Percentiles rank a stretch among this genome's conserved stretches.
Conservation (phyloP, 2,329 filamentous ascomycete genomes). For the Xylariaceae sp. region DNA sequence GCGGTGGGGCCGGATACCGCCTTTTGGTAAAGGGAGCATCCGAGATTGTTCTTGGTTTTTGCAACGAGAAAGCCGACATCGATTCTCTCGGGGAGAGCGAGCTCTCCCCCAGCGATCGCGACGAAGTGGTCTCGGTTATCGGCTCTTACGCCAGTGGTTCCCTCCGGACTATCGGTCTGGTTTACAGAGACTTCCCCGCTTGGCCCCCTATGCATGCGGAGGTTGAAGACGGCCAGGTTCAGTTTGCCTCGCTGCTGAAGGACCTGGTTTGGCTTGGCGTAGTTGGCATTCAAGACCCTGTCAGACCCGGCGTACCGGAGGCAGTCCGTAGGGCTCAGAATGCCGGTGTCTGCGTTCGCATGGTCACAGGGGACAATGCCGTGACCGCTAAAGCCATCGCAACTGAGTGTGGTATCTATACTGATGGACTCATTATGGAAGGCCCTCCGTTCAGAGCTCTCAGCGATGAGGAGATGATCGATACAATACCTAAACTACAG, state of each 20-base stretch:
- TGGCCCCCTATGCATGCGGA: constrained; percentile 71
- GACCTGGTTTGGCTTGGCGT: constrained; percentile 75
- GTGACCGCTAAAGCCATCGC: constrained; percentile 75
- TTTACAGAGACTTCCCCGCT: constrained; percentile 71
- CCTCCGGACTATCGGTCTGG: constrained; percentile 73
- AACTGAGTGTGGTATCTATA: constrained; percentile 70
- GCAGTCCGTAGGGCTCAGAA: constrained; percentile 68
- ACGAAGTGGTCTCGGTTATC: constrained; percentile 57
- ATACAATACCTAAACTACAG: constrained; percentile 60
- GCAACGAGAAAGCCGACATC: constrained; percentile 38
- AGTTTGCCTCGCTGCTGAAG: constrained; percentile 64
- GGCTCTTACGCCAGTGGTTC: constrained; percentile 66
- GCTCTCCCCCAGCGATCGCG: constrained; percentile 60
- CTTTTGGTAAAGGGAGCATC: constrained; percentile 60
- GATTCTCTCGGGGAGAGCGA: constrained; percentile 46
- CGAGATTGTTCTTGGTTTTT: constrained; percentile 55
- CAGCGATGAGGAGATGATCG: constrained; percentile 60
- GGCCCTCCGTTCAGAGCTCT: constrained; percentile 68
- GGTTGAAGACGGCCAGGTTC: constrained; percentile 62
- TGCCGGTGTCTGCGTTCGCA: constrained; percentile 72
- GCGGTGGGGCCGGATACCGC: constrained; percentile 47
- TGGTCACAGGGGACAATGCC: constrained; percentile 76
- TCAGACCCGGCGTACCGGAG: constrained; percentile 67
- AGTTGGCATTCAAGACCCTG: constrained; percentile 75
- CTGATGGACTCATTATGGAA: constrained; percentile 67